Percentiles rank a stretch among this genome's conserved stretches.
Evolutionary conservation across 2,329 filamentous ascomycete species (phyloP).

Genomic region (Phyllosticta citribraziliensis): DNA sequence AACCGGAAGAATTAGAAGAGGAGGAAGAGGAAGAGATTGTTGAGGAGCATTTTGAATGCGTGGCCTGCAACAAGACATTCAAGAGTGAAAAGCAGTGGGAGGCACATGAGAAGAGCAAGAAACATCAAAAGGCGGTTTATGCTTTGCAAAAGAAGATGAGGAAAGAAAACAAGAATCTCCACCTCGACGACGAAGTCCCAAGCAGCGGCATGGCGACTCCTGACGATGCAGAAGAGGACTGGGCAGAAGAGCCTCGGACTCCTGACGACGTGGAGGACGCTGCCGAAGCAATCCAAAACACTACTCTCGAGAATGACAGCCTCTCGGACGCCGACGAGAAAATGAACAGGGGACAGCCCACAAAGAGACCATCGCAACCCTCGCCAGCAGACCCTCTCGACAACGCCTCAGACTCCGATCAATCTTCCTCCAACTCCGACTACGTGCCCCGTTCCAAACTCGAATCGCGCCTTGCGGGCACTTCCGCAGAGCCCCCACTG

Average conservation of each 20-base stretch:
- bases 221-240: slow-evolving; percentile 22
- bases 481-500: slow-evolving; percentile 1
- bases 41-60: slow-evolving; percentile 50
- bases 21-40: slow-evolving; percentile 41
- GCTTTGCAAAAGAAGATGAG: slow-evolving; percentile 74
- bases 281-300: not conserved
- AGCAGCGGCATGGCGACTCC: slow-evolving; percentile 23
- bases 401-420: slow-evolving; percentile 7
- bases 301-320: slow-evolving; percentile 11
- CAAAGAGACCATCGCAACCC: not conserved
- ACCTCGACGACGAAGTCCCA: slow-evolving; percentile 29
- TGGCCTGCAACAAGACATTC: slow-evolving; percentile 57
- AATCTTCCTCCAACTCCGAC: slow-evolving; percentile 16
- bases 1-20: slow-evolving; percentile 42
- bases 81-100: slow-evolving; percentile 89
- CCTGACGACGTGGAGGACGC: not conserved
- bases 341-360: not conserved
- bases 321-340: slow-evolving; percentile 33
- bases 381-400: slow-evolving; percentile 10
- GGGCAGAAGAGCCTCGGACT: slow-evolving; percentile 7
- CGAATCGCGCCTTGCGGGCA: slow-evolving; percentile 22
- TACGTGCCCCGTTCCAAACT: slow-evolving; percentile 28
- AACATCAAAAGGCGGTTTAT: slow-evolving; percentile 79
- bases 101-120: slow-evolving; percentile 92
- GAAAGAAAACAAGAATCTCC: slow-evolving; percentile 59